Percentiles rank a stretch among this genome's conserved stretches.
phyloP scores from a whole-genome alignment of 352 stramenopile species.

The Phytophthora brassicae region DNA sequence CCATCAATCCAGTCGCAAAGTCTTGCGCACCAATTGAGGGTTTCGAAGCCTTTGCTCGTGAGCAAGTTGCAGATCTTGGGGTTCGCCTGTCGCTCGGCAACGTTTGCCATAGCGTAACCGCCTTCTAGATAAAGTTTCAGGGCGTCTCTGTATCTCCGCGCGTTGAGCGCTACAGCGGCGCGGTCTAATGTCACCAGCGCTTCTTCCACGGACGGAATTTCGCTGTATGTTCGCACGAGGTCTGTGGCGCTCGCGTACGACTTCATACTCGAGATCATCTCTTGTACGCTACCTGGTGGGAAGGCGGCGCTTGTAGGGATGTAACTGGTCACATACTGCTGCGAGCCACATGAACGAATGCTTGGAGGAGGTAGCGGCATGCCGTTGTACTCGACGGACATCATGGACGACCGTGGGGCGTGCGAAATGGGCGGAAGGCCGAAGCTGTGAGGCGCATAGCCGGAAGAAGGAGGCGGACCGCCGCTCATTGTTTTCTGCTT shows the following conservation, averaged over 20 bases:
- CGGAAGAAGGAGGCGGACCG: conserved; percentile 29
- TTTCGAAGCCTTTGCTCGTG: conserved; percentile 85
- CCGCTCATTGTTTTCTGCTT: conserved; percentile 30
- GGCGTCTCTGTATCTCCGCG: conserved; percentile 74
- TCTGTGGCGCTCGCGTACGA: conserved; percentile 76
- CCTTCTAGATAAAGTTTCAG: conserved; percentile 84
- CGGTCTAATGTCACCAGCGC: conserved; percentile 75
- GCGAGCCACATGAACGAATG: conserved; percentile 73
- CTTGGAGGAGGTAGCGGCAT: conserved; percentile 62
- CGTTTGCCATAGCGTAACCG: conserved; percentile 83
- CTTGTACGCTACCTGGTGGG: conserved; percentile 55
- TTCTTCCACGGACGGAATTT: conserved; percentile 79
- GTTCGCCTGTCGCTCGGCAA: conserved; percentile 74
- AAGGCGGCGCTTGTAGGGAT: conserved; percentile 72
- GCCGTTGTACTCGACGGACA: conserved; percentile 65
- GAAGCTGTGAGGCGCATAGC: conserved; percentile 24
- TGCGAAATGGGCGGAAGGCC: conserved; percentile 37
- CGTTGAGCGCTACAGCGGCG: conserved; percentile 53
- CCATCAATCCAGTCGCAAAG: conserved; percentile 87
- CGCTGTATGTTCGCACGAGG: conserved; percentile 72
- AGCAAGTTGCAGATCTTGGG: conserved; percentile 87
- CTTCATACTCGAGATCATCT: conserved; percentile 79
- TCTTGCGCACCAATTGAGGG: conserved; percentile 80
- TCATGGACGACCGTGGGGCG: conserved; percentile 42
- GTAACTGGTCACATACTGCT: conserved; percentile 75